Base-by-base conservation (phyloP, 441 rosid genomes). In the Adansonia rubrostipa region DNA sequence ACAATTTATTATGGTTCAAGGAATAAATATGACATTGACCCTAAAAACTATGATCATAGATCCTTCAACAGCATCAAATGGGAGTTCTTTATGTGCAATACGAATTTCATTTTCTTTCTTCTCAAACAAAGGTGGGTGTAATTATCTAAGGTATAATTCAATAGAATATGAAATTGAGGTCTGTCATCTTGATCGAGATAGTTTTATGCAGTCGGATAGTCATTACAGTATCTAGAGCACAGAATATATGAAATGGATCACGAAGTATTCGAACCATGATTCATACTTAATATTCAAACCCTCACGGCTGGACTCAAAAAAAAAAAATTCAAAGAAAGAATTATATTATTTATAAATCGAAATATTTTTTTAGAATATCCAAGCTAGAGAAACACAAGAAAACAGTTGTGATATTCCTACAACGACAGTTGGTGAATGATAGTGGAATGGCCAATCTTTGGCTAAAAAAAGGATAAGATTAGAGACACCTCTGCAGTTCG, bases 371-470 rank as follows among this genome's bases (percentile, higher is more conserved):
- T 28, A 28, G 36, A 28, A 28, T 20, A 65, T 40, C 70, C 36
- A 65, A 45, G 42, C 13, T 9, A 6, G 48, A 65, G 15, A 50
- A 65, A 65, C 42, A 65, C 70, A 65, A n/a, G 45, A 65, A 65
- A 40, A 65, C 70, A 15, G 50, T 48, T 7, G 47, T 65, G 19
- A 40, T 8, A 36, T 64, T 33, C 69, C 69, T 64, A 36, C 69
- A 64, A n/a, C 17, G 15, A 19, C 68, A 64, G 11, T 64, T 36
- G 69, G 69, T 33, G 24, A 66, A 45, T 66, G 71, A 66, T 17
- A 3, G 22, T n/a, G 51, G 71, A 66, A 66, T 42, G 5, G 51
- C 44, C 71, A 66, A 42, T 51, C 7, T 24, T 61, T 28, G 17
- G 66, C 66, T 24, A 24, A 61, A 13, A 24, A 6, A 9, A 4